Evolutionary conservation across 345 rosid species (phyloP).

Genomic region (Nephelium lappaceum): DNA sequence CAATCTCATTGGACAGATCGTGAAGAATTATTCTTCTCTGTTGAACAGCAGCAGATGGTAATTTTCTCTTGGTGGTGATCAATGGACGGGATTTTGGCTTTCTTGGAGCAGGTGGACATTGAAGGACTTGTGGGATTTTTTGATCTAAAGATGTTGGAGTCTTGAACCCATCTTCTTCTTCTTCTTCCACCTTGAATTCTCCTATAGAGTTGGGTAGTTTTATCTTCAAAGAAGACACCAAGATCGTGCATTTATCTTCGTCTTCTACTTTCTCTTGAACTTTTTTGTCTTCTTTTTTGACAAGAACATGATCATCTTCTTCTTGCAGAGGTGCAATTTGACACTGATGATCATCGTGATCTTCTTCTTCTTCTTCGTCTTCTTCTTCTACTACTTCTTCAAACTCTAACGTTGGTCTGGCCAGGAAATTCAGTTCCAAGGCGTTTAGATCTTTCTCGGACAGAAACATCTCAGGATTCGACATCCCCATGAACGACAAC

Average conservation of each 20-base stretch:
- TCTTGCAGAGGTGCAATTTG: conserved; percentile 27
- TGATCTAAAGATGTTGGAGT: conserved; percentile 64
- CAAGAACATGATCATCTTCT: conserved; percentile 13
- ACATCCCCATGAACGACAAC: conserved; percentile 32
- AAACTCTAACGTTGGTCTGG: conserved; percentile 35
- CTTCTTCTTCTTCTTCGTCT: too few relatives aligned
- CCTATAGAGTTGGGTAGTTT: conserved; percentile 30
- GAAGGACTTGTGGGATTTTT: conserved; percentile 34
- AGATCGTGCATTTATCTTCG: conserved; percentile 33
- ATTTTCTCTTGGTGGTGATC: conserved; percentile 39
- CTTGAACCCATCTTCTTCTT: conserved; percentile 43
- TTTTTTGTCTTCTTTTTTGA: conserved; percentile 4
- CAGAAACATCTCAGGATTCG: conserved; percentile 44
- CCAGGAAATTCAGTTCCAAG: conserved; percentile 47
- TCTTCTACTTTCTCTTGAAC: conserved; percentile 19
- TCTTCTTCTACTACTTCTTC: conserved; percentile 14
- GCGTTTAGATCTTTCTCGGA: conserved; percentile 46
- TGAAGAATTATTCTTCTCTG: conserved; percentile 38
- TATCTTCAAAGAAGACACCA: conserved; percentile 37
- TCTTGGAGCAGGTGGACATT: conserved; percentile 72
- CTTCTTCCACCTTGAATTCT: conserved; percentile 33
- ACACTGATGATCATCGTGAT: conserved; percentile 7
- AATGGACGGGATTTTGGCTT: conserved; percentile 57
- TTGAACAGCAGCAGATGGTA: neutral
- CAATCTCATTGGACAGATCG: conserved; percentile 71